These are phyloP conservation scores for Colletotrichum sp. DNA, from an alignment of 2,329 filamentous ascomycete genomes.

Conservation along the genomic window DNA sequence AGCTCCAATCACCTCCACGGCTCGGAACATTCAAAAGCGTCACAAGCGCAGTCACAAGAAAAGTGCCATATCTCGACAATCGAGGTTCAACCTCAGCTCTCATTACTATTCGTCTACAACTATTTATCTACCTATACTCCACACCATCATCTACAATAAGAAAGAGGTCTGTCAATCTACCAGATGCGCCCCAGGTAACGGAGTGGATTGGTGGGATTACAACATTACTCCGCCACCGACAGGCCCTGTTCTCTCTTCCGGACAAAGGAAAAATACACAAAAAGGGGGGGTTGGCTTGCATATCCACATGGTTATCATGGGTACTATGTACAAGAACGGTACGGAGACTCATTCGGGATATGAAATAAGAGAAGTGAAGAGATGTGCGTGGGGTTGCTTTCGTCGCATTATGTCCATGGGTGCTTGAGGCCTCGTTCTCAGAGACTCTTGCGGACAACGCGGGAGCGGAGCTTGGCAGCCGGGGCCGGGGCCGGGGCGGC, in stretches of 20 bases:
- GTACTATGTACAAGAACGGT: conserved; percentile 16
- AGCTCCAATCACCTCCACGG: background rate
- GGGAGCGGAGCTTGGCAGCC: conserved; percentile 4
- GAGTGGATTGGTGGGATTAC: background rate
- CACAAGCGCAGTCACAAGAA: background rate
- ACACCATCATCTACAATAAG: background rate
- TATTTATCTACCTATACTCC: background rate
- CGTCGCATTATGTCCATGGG: background rate
- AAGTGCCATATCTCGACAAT: background rate
- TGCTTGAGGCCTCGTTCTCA: background rate
- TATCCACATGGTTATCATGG: conserved; percentile 13
- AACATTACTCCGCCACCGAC: background rate
- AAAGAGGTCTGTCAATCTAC: background rate
- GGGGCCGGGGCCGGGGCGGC: background rate
- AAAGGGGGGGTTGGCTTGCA: background rate
- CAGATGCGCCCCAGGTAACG: background rate
- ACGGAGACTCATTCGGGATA: background rate
- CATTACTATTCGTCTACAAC: background rate
- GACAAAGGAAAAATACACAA: background rate
- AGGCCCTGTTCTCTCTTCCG: background rate
- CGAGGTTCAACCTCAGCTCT: background rate
- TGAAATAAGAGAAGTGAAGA: background rate
- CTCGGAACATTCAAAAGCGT: too few relatives aligned
- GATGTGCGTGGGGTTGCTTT: background rate
- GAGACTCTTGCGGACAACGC: background rate